A percentile compares a stretch with the other conserved stretches of the same genome.
Evolutionary conservation across 768 basidiomycete genomes (phyloP).

Genomic region (Kwoniella pini): DNA sequence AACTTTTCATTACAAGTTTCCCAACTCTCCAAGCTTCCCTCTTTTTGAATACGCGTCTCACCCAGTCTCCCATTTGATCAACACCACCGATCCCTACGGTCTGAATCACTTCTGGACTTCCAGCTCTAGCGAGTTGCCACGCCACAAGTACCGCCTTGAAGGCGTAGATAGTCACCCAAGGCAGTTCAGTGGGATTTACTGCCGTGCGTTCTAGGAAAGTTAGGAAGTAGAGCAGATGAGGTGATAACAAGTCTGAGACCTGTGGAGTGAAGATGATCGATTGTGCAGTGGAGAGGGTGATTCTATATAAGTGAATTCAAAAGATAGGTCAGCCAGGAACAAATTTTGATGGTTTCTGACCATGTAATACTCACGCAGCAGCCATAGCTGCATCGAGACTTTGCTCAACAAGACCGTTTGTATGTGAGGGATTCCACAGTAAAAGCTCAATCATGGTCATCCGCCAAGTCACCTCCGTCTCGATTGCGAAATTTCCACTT

Average conservation of each 20-base stretch:
- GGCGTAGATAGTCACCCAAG: constrained; percentile 40
- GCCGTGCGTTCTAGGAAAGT: constrained; percentile 23
- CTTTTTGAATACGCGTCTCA: constrained; percentile 19
- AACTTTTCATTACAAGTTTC: constrained; percentile 21
- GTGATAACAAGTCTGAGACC: constrained; percentile 18
- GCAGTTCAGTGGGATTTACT: constrained; percentile 22
- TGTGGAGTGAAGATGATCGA: background rate
- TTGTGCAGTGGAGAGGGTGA: no score
- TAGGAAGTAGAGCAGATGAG: constrained; percentile 36
- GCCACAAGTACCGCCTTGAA: constrained; percentile 40
- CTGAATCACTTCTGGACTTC: background rate
- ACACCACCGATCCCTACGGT: constrained; percentile 10
- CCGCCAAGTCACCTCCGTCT: constrained; percentile 31
- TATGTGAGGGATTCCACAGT: constrained; percentile 39
- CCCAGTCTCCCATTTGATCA: constrained; percentile 27
- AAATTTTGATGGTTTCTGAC: no score
- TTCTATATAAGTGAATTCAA: no score
- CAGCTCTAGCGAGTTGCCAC: constrained; percentile 28
- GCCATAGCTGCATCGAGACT: constrained; percentile 43
- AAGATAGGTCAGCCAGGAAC: no score
- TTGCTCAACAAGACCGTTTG: constrained; percentile 37
- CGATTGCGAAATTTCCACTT: background rate
- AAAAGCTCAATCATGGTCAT: constrained; percentile 41
- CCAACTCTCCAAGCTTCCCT: constrained; percentile 26
- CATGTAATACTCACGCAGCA: constrained; percentile 33